These are phyloP conservation scores for Nakaseomyces sp. DNA, from an alignment of 1,139 yeast genomes.

Conservation along the genomic window DNA sequence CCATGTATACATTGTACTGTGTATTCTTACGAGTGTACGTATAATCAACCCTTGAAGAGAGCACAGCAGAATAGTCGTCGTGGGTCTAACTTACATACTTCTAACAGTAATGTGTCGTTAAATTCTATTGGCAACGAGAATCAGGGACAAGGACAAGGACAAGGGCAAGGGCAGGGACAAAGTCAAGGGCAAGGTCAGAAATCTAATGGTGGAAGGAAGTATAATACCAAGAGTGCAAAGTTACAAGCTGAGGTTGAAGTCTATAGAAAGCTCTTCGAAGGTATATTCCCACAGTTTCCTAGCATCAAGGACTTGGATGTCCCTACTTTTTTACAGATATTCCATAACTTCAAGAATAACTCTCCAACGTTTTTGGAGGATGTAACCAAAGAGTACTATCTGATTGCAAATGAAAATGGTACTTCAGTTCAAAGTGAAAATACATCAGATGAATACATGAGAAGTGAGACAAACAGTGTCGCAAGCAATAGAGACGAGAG, in stretches of 20 bases:
- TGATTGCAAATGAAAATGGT: slow-evolving; percentile 14
- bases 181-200: neutral
- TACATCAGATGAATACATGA: slow-evolving; percentile 2
- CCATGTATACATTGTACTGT: slow-evolving; percentile 94
- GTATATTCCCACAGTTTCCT: slow-evolving; percentile 25
- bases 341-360: slow-evolving; percentile 17
- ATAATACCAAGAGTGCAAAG: slow-evolving; percentile 10
- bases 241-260: slow-evolving; percentile 17
- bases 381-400: slow-evolving; percentile 21
- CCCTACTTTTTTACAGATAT: slow-evolving; percentile 23
- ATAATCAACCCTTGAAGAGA: slow-evolving; percentile 66
- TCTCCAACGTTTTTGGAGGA: slow-evolving; percentile 17
- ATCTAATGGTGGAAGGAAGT: slow-evolving; percentile 6
- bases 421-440: slow-evolving; percentile 7
- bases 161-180: too few species aligned
- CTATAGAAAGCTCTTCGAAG: slow-evolving; percentile 21
- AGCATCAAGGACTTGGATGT: slow-evolving; percentile 23
- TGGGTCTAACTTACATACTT: slow-evolving; percentile 3
- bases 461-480: slow-evolving; percentile 7
- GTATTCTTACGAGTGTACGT: slow-evolving; percentile 68
- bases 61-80: slow-evolving; percentile 26
- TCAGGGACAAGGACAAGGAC: too few species aligned
- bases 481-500: slow-evolving; percentile 6
- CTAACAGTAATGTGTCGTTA: neutral
- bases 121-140: neutral